Conservation (phyloP, 441 rosid genomes). For the Erysimum pusillum region DNA sequence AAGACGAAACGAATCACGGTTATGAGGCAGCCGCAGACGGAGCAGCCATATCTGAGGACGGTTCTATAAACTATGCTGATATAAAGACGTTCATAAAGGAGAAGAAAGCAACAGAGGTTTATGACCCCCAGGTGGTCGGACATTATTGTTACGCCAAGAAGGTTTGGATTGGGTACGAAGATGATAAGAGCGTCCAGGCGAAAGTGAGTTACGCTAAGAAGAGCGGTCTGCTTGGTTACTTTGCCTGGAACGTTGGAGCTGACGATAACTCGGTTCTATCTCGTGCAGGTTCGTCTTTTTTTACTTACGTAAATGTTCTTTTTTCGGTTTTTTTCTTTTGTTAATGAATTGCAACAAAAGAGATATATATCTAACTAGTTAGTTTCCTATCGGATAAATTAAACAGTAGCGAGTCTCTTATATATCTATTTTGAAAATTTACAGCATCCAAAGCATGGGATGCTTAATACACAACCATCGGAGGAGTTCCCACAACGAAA, state of each 20-base stretch:
- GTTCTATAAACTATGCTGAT: background rate
- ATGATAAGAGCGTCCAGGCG: background rate
- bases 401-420: background rate
- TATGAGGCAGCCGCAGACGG: background rate
- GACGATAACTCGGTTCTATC: background rate
- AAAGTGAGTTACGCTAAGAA: background rate
- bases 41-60: background rate
- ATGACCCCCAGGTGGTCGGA: background rate
- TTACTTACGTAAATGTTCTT: too few species aligned
- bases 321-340: too few species aligned
- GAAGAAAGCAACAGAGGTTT: background rate
- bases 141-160: background rate
- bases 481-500: background rate
- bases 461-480: background rate
- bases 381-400: background rate
- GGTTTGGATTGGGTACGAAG: background rate
- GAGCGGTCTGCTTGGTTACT: background rate
- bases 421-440: background rate
- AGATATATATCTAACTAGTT: too few species aligned
- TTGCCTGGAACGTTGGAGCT: conserved; percentile 8
- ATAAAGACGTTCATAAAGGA: background rate
- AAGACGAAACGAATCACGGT: conserved; percentile 22
- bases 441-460: background rate
- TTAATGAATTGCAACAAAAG: background rate
- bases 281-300: background rate